Evolutionary conservation across 345 rosid species (phyloP).

Genomic region (Eucalyptus paniculata): DNA sequence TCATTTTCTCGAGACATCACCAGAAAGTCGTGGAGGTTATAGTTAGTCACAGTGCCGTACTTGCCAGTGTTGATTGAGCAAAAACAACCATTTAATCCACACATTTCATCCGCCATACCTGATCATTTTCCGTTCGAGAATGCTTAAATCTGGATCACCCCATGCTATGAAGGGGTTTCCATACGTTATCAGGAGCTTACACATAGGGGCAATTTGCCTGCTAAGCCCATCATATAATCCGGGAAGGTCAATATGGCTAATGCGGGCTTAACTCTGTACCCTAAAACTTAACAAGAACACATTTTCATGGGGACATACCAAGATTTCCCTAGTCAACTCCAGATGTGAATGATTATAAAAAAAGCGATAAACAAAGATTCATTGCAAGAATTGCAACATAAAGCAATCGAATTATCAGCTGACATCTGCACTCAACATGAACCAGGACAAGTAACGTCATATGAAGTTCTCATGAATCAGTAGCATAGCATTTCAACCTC

Average conservation of each 20-base stretch:
- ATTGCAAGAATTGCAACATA: background rate
- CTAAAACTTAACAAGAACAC: background rate
- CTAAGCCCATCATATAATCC: background rate
- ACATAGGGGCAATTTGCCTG: background rate
- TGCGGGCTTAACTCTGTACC: background rate
- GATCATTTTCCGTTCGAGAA: background rate
- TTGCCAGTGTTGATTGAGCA: background rate
- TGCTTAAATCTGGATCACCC: background rate
- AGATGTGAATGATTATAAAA: background rate
- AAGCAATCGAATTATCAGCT: background rate
- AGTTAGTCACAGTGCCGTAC: background rate
- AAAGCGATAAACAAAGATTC: background rate
- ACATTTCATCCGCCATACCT: background rate
- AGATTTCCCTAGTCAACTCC: background rate
- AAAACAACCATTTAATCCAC: background rate
- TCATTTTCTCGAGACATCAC: background rate
- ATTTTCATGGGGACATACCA: background rate
- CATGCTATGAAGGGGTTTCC: background rate
- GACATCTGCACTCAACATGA: background rate
- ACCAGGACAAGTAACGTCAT: background rate
- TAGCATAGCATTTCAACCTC: background rate
- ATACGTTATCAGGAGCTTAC: background rate
- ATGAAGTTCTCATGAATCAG: background rate
- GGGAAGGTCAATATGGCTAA: background rate
- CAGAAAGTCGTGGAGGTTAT: background rate